Percentiles rank a stretch among this genome's conserved stretches.
phyloP scores from a whole-genome alignment of 129 eudicot genomes.

The Arctium lappa region DNA sequence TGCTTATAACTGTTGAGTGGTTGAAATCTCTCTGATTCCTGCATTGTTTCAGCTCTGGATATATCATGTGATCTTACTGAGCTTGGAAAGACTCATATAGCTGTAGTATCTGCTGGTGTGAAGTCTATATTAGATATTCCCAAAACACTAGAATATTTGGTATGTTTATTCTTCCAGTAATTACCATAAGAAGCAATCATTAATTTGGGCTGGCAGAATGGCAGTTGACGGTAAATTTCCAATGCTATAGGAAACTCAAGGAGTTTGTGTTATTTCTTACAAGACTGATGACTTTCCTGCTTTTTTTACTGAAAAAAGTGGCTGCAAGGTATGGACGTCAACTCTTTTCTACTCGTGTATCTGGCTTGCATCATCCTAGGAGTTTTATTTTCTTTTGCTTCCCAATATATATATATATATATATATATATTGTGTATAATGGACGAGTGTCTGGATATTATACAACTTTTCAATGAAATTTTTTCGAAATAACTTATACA shows the following conservation, averaged over 20 bases:
- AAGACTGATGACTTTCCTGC: conserved; percentile 91
- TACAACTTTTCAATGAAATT: not conserved
- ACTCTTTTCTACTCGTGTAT: not conserved
- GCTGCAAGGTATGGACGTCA: conserved; percentile 60
- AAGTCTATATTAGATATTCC: conserved; percentile 96
- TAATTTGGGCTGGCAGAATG: not conserved
- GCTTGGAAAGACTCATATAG: conserved; percentile 84
- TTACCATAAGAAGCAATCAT: not conserved
- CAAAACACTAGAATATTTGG: conserved; percentile 88
- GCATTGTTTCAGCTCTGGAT: conserved; percentile 69
- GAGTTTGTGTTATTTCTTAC: conserved; percentile 88
- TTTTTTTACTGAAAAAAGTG: conserved; percentile 75
- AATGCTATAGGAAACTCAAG: conserved; percentile 83
- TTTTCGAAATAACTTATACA: not conserved
- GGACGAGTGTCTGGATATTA: not conserved
- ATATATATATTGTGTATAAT: not conserved
- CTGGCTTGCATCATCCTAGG: not conserved
- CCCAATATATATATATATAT: not conserved
- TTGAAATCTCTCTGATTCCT: conserved; percentile 8
- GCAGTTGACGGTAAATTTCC: not conserved
- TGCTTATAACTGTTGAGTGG: not conserved
- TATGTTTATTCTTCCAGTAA: conserved; percentile 22
- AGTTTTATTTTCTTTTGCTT: not conserved
- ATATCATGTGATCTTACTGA: conserved; percentile 95
- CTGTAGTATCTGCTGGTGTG: conserved; percentile 91